These are phyloP conservation scores for Raphanus sativus DNA, from an alignment of 345 rosid species.

Conservation along the genomic window DNA sequence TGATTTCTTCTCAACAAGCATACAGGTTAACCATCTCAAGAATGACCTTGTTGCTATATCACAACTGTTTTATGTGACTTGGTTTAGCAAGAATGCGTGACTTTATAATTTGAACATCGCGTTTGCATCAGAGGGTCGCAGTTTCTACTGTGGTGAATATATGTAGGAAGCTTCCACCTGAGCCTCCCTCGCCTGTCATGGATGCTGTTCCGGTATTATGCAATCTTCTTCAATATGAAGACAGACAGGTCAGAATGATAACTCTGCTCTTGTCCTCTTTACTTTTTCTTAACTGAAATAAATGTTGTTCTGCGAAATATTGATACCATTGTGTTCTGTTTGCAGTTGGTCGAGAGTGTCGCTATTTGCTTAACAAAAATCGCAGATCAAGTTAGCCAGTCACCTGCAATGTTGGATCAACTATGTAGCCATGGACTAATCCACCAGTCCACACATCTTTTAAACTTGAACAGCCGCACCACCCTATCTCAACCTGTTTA, in stretches of 20 bases:
- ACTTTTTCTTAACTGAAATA: neutral
- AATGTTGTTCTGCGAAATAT: neutral
- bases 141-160: constrained; percentile 86
- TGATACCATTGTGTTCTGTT: constrained; percentile 15
- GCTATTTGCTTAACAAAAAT: constrained; percentile 80
- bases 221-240: constrained; percentile 87
- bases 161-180: constrained; percentile 80
- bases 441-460: constrained; percentile 59
- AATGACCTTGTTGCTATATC: constrained; percentile 5
- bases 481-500: constrained; percentile 73
- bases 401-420: constrained; percentile 68
- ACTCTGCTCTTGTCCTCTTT: constrained; percentile 15
- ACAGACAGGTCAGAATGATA: constrained; percentile 56
- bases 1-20: constrained; percentile 85
- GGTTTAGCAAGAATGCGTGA: neutral
- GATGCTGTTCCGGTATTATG: constrained; percentile 88
- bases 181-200: constrained; percentile 53
- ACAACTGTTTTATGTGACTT: constrained; percentile 9
- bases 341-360: constrained; percentile 89
- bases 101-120: constrained; percentile 13
- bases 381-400: constrained; percentile 63
- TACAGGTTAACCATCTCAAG: constrained; percentile 57
- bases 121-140: constrained; percentile 73
- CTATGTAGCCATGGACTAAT: constrained; percentile 75
- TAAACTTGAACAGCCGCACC: constrained; percentile 71